phyloP scores from a whole-genome alignment of 352 stramenopile species.

The Globisporangium canariense region DNA sequence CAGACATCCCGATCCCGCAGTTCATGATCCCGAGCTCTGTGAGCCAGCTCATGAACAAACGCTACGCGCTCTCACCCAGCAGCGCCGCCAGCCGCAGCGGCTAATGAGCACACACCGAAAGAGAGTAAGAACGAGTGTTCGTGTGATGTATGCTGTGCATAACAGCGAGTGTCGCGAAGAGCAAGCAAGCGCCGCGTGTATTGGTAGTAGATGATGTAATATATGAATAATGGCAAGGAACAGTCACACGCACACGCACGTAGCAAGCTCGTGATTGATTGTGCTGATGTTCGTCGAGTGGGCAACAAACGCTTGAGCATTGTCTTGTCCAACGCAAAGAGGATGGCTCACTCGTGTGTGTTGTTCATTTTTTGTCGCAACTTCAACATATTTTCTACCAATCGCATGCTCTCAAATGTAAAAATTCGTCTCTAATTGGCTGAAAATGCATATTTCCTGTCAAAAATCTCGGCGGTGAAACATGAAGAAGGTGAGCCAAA shows the following conservation, averaged over 20 bases:
- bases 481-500: not conserved
- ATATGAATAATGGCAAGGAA: too few species aligned
- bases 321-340: not conserved
- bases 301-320: too few species aligned
- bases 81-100: not conserved
- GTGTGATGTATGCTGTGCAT: not conserved
- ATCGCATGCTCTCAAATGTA: not conserved
- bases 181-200: too few species aligned
- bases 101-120: not conserved
- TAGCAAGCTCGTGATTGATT: too few species aligned
- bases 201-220: too few species aligned
- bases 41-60: slow-evolving; percentile 51
- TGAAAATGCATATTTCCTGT: not conserved
- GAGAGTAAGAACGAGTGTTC: not conserved
- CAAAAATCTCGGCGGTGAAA: not conserved
- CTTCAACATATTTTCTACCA: slow-evolving; percentile 18
- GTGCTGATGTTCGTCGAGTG: too few species aligned
- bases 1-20: slow-evolving; percentile 45
- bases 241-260: too few species aligned
- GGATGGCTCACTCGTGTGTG: not conserved
- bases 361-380: not conserved
- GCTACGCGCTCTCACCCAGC: slow-evolving; percentile 26
- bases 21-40: slow-evolving; percentile 60
- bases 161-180: not conserved
- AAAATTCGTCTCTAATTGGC: not conserved